phyloP scores from a whole-genome alignment of 371 early-diverging fungal species.

The Chytridium lagenaria region DNA sequence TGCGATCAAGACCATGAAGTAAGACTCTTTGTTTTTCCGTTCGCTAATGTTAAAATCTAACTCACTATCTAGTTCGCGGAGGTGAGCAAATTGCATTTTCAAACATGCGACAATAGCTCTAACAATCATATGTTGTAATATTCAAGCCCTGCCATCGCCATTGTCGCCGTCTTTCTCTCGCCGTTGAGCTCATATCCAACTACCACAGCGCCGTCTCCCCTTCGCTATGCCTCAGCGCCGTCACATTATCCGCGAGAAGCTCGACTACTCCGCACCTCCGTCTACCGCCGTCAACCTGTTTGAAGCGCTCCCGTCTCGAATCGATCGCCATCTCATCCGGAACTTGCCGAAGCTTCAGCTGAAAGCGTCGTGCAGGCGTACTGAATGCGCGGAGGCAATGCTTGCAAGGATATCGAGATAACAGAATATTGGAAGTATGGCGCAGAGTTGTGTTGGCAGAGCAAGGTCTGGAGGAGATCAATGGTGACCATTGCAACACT shows the following conservation, averaged over 20 bases:
- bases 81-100: too few relatives aligned
- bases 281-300: slow-evolving; percentile 97
- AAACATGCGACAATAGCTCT: too few relatives aligned
- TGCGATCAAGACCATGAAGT: slow-evolving; percentile 93
- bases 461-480: slow-evolving; percentile 43
- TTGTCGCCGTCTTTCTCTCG: slow-evolving; percentile 92
- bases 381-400: slow-evolving; percentile 85
- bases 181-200: slow-evolving; percentile 73
- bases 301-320: slow-evolving; percentile 79
- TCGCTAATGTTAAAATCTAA: neutral
- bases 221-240: slow-evolving; percentile 56
- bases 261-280: slow-evolving; percentile 83
- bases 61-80: slow-evolving; percentile 41
- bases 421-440: slow-evolving; percentile 90
- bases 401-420: slow-evolving; percentile 87
- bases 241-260: slow-evolving; percentile 64
- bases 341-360: slow-evolving; percentile 28
- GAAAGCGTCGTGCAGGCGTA: slow-evolving; percentile 55
- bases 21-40: slow-evolving; percentile 23
- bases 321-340: slow-evolving; percentile 45
- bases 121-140: too few relatives aligned
- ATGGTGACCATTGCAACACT: slow-evolving; percentile 94
- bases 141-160: slow-evolving; percentile 93
- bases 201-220: slow-evolving; percentile 20
- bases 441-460: slow-evolving; percentile 63